Evolutionary conservation across 2,329 filamentous ascomycete genomes (phyloP).

Genomic region (Exophiala spinifera): DNA sequence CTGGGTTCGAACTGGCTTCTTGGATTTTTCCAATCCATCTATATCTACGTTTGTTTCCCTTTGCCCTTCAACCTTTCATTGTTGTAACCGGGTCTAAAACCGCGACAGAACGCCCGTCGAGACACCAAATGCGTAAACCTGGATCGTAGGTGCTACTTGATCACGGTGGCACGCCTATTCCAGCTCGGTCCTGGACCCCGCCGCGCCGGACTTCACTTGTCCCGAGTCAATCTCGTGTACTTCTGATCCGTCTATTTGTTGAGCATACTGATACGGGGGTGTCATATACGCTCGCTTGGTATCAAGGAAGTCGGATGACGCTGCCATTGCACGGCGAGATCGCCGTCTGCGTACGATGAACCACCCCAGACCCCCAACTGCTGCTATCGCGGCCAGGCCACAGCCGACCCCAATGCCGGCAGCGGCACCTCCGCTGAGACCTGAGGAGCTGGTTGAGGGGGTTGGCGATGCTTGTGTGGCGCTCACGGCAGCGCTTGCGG

Average conservation of each 20-base stretch:
- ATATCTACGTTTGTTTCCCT: background rate
- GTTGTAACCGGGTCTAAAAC: too few relatives aligned
- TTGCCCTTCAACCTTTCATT: too few relatives aligned
- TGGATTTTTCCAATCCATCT: too few relatives aligned
- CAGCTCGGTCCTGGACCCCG: constrained; percentile 2
- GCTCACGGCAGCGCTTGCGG: background rate
- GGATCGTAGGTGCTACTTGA: background rate
- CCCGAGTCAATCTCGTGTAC: constrained; percentile 7
- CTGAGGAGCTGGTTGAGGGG: background rate
- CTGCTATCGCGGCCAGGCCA: background rate
- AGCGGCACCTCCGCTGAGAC: constrained; percentile 1
- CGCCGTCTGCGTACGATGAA: background rate
- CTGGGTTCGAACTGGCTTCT: background rate
- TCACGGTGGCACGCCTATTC: constrained; percentile 2
- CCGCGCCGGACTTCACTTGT: background rate
- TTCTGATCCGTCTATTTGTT: constrained; percentile 7
- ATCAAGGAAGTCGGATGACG: background rate
- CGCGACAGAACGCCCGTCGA: too few relatives aligned
- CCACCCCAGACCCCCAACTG: background rate
- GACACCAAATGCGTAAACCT: too few relatives aligned
- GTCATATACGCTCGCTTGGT: background rate
- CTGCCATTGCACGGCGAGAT: background rate
- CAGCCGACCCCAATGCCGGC: constrained; percentile 4
- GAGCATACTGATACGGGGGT: background rate
- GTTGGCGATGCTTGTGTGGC: background rate